These are phyloP conservation scores for Choanephora cucurbitarum DNA, from an alignment of 371 early-diverging fungal species.

Conservation along the genomic window DNA sequence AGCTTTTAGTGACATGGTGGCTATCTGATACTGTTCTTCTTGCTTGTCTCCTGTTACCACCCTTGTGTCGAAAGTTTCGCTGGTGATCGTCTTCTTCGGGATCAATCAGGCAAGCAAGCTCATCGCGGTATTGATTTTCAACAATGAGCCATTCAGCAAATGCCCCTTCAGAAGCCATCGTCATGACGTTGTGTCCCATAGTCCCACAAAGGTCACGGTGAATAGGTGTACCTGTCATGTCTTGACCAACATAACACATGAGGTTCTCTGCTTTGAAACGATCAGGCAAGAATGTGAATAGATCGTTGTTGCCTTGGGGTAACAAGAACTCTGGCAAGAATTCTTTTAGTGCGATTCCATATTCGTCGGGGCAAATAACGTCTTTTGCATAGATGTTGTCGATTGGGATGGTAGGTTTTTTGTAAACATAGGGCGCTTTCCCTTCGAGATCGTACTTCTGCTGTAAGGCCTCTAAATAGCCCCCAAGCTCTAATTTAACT, in stretches of 20 bases:
- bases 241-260: constrained; percentile 44
- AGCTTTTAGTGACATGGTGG: constrained; percentile 11
- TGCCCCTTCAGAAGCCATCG: constrained; percentile 16
- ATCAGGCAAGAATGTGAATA: constrained; percentile 27
- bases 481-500: not conserved
- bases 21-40: not conserved
- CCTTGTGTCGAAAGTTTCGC: not conserved
- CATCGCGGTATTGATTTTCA: constrained; percentile 17
- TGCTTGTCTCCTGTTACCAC: not conserved
- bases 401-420: not conserved
- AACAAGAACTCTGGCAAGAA: constrained; percentile 29
- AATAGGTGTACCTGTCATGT: constrained; percentile 33
- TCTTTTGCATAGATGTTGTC: constrained; percentile 35
- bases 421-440: not conserved
- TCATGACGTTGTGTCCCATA: constrained; percentile 46
- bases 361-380: constrained; percentile 24
- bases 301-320: constrained; percentile 27
- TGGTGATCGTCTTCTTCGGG: not conserved
- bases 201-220: constrained; percentile 44
- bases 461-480: constrained; percentile 5
- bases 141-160: constrained; percentile 40
- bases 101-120: constrained; percentile 8
- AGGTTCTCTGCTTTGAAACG: constrained; percentile 32
- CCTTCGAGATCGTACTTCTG: not conserved
- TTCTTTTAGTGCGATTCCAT: constrained; percentile 8